phyloP scores from a whole-genome alignment of 1,139 yeast species.

The Nematodospora anomalae region DNA sequence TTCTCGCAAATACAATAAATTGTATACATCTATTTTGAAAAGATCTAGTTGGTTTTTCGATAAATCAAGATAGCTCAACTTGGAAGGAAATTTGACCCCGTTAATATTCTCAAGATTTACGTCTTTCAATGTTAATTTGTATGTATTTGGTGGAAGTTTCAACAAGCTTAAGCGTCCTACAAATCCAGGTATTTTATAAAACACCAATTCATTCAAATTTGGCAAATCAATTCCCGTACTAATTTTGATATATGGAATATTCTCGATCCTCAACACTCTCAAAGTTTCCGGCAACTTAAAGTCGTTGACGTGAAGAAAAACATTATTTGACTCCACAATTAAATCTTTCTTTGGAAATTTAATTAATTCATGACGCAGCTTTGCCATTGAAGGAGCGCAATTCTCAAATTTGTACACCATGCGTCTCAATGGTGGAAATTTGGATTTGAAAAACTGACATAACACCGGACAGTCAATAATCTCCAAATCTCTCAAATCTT shows the following conservation, averaged over 20 bases:
- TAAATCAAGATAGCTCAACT: slow-evolving; percentile 10
- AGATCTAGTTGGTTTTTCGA: slow-evolving; percentile 10
- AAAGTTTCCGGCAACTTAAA: slow-evolving; percentile 10
- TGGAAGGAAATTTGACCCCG: slow-evolving; percentile 9
- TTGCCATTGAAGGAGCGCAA: not conserved
- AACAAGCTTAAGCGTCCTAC: slow-evolving; percentile 4
- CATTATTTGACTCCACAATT: not conserved
- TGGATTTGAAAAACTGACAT: slow-evolving; percentile 8
- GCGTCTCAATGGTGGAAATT: slow-evolving; percentile 9
- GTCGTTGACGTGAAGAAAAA: slow-evolving; percentile 1
- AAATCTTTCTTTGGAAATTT: not conserved
- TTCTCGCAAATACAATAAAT: slow-evolving; percentile 5
- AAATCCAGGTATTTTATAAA: slow-evolving; percentile 11
- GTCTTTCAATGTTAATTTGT: slow-evolving; percentile 9
- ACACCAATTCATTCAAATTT: slow-evolving; percentile 8
- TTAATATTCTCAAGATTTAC: slow-evolving; percentile 7
- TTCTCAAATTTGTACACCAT: slow-evolving; percentile 4
- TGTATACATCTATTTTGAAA: slow-evolving; percentile 7
- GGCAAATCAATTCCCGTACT: slow-evolving; percentile 3
- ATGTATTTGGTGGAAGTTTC: slow-evolving; percentile 5
- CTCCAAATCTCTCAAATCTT: slow-evolving; percentile 6
- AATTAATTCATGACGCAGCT: not conserved
- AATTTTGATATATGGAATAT: slow-evolving; percentile 9
- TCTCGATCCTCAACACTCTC: slow-evolving; percentile 8
- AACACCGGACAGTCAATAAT: slow-evolving; percentile 13